Base-by-base conservation (phyloP, 1,139 yeast species). In the Saccharomyces pastorianus region DNA sequence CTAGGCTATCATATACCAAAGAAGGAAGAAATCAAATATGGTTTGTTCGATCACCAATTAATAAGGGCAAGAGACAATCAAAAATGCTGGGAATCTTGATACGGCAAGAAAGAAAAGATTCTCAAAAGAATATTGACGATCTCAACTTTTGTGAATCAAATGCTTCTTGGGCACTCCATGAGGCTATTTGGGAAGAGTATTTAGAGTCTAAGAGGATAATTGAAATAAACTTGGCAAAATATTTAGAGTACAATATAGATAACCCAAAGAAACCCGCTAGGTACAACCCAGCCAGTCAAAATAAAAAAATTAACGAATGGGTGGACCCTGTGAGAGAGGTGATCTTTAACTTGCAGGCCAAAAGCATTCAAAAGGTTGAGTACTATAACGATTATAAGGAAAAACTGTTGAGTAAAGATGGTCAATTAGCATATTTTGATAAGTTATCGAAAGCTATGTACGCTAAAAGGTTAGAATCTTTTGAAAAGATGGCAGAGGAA, bases 171-270 rank as follows among this genome's bases (percentile, higher is more conserved):
- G 70, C 69, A 2, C 14, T 59, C 29, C 61, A 64, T 46, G 72
- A 68, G 47, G 69, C 68, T 4, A 49, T 55, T 6, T 68, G 72
- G 72, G 71, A 68, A 51, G 56, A 61, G n/a, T 54, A 51, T 25
- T 41, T 64, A 26, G 55, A 51, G 17, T 50, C 55, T 14, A 58
- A 58, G 4, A 25, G 23, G 7, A 13, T 48, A 6, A 34, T 51
- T 9, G 25, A 49, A 47, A 32, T 46, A 32, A 29, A 46, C 29
- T 27, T 29, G 20, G 14, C 49, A 26, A 44, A 27, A 4, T 50
- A 26, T 8, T 38, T n/a, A 28, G 13, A 20, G 14, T 17, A 41
- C 4, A 47, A 23, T 44, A 25, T 46, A 3, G 14, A 49, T 46
- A 31, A 28, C 13, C 6, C 31, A 25, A 49, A 41, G 20, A 20